A percentile compares a stretch with the other conserved stretches of the same genome.
phyloP scores from a whole-genome alignment of 192 early-diverging fungal species.

The Rhizophagus clarus region DNA sequence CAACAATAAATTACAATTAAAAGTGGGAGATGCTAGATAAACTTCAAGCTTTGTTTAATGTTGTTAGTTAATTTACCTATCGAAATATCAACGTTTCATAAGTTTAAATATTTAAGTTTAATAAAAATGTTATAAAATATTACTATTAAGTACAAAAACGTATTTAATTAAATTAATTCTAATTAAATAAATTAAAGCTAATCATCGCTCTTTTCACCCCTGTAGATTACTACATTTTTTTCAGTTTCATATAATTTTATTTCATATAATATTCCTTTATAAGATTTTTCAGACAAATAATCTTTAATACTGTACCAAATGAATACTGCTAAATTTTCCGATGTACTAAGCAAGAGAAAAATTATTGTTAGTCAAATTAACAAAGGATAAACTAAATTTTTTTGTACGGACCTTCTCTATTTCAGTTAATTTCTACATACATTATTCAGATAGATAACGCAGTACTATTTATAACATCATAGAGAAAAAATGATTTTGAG shows the following conservation, averaged over 20 bases:
- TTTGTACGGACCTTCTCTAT: neutral
- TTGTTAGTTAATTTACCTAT: too few relatives aligned
- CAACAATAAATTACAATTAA: too few relatives aligned
- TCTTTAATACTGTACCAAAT: neutral
- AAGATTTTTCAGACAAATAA: neutral
- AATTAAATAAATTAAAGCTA: too few relatives aligned
- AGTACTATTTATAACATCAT: neutral
- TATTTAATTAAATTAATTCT: too few relatives aligned
- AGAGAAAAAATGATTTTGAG: neutral
- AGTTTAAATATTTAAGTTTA: too few relatives aligned
- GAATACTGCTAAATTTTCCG: neutral
- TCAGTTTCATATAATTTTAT: conserved; percentile 71
- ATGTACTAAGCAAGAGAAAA: neutral
- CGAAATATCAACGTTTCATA: too few relatives aligned
- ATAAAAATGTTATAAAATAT: too few relatives aligned
- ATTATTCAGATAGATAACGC: conserved; percentile 6
- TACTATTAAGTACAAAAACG: too few relatives aligned
- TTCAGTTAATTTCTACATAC: neutral
- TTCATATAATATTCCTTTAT: conserved; percentile 44
- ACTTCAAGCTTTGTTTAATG: too few relatives aligned
- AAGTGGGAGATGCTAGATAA: too few relatives aligned
- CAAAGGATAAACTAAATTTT: neutral
- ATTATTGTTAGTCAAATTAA: neutral
- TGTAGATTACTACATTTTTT: conserved; percentile 66
- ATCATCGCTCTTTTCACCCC: conserved; percentile 52